phyloP scores from a whole-genome alignment of 352 stramenopile genomes.

The Blastocystis sp. region DNA sequence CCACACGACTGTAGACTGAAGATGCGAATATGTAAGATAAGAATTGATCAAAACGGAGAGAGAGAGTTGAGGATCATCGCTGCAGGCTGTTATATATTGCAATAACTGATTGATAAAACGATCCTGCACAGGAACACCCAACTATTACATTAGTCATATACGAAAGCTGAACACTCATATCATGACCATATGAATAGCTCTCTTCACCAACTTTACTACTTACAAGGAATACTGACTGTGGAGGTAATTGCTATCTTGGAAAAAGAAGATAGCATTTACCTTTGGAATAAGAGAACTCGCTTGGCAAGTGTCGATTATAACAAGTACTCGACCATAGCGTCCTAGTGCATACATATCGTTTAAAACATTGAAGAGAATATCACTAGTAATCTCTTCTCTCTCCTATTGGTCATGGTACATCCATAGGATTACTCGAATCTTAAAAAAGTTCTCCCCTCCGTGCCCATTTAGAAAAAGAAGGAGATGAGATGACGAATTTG shows the following conservation, averaged over 20 bases:
- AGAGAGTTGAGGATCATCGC: neutral
- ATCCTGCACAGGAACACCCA: neutral
- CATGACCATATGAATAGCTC: slow-evolving; percentile 44
- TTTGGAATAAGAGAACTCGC: slow-evolving; percentile 20
- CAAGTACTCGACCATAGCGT: neutral
- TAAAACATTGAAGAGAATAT: neutral
- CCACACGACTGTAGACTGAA: neutral
- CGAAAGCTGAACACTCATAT: neutral
- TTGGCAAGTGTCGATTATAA: slow-evolving; percentile 48
- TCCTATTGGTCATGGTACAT: neutral
- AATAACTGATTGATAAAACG: neutral
- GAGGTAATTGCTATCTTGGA: neutral
- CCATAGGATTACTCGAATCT: neutral
- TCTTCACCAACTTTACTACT: slow-evolving; percentile 27
- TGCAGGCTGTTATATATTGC: neutral
- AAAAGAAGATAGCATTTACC: neutral
- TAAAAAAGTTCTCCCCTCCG: slow-evolving; percentile 30
- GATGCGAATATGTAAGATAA: neutral
- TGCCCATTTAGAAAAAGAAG: slow-evolving; percentile 37
- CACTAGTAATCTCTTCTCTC: neutral
- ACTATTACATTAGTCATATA: neutral
- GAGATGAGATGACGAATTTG: neutral
- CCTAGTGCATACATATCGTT: neutral
- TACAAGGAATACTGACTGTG: neutral
- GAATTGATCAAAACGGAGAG: neutral